These are phyloP conservation scores for Paramecium sonneborni DNA, from an alignment of 73 alveolate genomes.

Conservation along the genomic window DNA sequence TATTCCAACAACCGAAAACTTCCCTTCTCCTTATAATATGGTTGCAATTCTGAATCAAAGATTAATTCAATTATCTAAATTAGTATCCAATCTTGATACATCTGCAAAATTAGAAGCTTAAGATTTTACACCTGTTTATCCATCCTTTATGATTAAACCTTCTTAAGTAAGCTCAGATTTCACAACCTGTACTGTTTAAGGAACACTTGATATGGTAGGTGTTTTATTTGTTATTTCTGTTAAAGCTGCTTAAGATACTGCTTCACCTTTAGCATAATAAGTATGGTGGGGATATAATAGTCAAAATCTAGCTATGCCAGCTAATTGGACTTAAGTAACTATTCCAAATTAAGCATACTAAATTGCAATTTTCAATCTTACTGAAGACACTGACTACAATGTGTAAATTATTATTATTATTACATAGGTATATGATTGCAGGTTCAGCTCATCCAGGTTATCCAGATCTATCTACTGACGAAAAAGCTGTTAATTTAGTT, in stretches of 20 bases:
- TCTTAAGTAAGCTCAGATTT: conserved; percentile 8
- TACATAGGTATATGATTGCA: neutral
- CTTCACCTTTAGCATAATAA: conserved; percentile 44
- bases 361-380: conserved; percentile 13
- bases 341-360: neutral
- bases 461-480: conserved; percentile 5
- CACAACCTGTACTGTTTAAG: conserved; percentile 41
- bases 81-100: conserved; percentile 53
- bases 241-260: conserved; percentile 43
- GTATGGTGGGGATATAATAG: conserved; percentile 61
- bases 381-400: conserved; percentile 51
- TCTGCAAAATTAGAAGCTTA: neutral
- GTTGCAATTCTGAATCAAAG: neutral
- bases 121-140: neutral
- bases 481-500: neutral
- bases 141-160: conserved; percentile 39
- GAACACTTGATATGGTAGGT: conserved; percentile 38
- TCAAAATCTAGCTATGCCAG: conserved; percentile 42
- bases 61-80: neutral
- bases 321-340: neutral
- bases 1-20: conserved; percentile 57
- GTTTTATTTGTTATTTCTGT: conserved; percentile 59
- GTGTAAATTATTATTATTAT: conserved; percentile 40
- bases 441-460: conserved; percentile 56
- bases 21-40: conserved; percentile 55